These are phyloP conservation scores for Aspergillus sparsus DNA, from an alignment of 495 filamentous ascomycete genomes.

Conservation along the genomic window DNA sequence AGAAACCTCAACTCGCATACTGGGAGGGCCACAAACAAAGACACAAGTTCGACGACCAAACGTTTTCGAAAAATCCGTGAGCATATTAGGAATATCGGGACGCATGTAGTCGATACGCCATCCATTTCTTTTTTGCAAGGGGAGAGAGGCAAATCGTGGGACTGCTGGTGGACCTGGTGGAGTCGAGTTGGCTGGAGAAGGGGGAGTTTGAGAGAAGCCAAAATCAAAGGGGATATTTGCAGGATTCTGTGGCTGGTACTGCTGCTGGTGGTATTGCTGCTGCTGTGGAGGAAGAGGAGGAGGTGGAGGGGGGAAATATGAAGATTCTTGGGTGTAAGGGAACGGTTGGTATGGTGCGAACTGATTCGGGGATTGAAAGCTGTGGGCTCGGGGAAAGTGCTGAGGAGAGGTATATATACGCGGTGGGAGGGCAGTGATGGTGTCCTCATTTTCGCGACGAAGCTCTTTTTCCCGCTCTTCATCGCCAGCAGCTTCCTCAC, in stretches of 20 bases:
- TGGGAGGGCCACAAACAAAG: constrained; percentile 87
- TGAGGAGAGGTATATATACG: constrained; percentile 24
- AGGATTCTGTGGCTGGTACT: constrained; percentile 8
- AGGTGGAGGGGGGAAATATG: constrained; percentile 5
- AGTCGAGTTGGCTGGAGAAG: constrained; percentile 1
- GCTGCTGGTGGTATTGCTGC: too few relatives aligned
- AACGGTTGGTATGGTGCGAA: constrained; percentile 13
- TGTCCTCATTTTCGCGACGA: constrained; percentile 82
- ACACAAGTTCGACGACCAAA: constrained; percentile 86
- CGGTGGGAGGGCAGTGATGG: constrained; percentile 75
- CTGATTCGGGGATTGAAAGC: constrained; percentile 3
- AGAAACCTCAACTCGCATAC: constrained; percentile 84
- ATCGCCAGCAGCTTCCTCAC: constrained; percentile 79
- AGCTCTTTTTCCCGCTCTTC: constrained; percentile 74
- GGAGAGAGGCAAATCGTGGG: constrained; percentile 81
- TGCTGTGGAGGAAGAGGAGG: not conserved
- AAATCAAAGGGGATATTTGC: constrained; percentile 35
- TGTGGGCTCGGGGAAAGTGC: constrained; percentile 11
- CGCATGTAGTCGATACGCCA: constrained; percentile 94
- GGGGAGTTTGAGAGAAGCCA: constrained; percentile 27
- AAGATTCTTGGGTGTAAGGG: not conserved
- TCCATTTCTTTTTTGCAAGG: constrained; percentile 68
- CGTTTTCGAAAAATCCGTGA: constrained; percentile 74
- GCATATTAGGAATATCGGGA: constrained; percentile 80
- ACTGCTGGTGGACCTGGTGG: constrained; percentile 35